A percentile compares a stretch with the other conserved stretches of the same genome.
phyloP scores from a whole-genome alignment of 176 grass and related monocot species.

The Rhynchospora pubera region DNA sequence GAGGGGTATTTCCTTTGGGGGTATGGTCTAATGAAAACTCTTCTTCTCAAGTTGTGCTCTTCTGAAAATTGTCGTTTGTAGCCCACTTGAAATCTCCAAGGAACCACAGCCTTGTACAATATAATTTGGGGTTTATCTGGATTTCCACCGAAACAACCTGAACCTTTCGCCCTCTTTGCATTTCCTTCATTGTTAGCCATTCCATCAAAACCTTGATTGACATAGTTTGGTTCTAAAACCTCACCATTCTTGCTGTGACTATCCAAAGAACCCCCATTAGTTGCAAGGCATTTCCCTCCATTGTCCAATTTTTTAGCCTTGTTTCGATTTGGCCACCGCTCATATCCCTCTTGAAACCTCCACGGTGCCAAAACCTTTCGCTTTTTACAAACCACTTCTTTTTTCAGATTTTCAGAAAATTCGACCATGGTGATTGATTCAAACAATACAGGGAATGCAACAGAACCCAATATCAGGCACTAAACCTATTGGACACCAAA shows the following conservation, averaged over 20 bases:
- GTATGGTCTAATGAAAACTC: not conserved
- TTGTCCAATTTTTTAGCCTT: not conserved
- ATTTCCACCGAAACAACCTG: not conserved
- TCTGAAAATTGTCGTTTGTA: conserved; percentile 48
- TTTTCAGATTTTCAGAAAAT: not conserved
- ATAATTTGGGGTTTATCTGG: not conserved
- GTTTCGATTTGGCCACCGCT: conserved; percentile 1
- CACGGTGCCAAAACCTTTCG: conserved; percentile 49
- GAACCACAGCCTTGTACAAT: conserved; percentile 36
- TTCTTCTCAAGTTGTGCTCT: conserved; percentile 20
- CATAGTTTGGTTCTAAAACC: not conserved
- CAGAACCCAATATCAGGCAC: not conserved
- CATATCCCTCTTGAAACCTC: conserved; percentile 33
- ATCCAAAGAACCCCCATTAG: not conserved
- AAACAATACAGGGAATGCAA: not conserved
- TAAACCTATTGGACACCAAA: not conserved
- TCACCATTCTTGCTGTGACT: not conserved
- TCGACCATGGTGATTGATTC: conserved; percentile 11
- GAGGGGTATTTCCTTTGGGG: conserved; percentile 27
- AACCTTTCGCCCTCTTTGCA: not conserved
- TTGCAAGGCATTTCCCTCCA: not conserved
- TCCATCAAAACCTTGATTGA: not conserved
- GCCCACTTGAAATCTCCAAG: conserved; percentile 66
- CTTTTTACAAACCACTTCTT: conserved; percentile 27
- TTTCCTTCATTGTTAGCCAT: not conserved